Evolutionary conservation across 2,329 filamentous ascomycete genomes (phyloP), one percentile per base, ranked within the genome.

Genomic region (Fusarium cicatricum): DNA sequence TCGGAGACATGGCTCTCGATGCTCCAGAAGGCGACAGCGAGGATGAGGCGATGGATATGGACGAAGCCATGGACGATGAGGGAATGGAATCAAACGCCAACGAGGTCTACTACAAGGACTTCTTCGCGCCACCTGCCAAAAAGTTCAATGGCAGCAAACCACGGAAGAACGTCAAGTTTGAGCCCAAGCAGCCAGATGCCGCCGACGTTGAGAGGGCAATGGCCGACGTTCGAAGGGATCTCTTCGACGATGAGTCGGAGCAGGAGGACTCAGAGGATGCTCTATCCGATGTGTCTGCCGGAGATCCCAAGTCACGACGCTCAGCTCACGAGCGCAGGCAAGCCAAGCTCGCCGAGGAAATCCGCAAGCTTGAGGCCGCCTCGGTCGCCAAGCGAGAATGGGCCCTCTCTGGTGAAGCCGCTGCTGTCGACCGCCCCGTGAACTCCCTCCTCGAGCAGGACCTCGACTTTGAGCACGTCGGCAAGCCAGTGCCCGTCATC

Each of bases 401-500:
- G 95, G 90, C 91, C 15, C 79, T 98, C 46, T 85, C 90, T 10
- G 95, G 95, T 70, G 95, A 99, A 80, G 93, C 93, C 5, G 84
- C 87, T 42, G 94, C 91, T 2, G 82, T 82, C 1, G 91, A 95
- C 65, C 85, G 95, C 31, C 95, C 95, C 0, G 73, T 92, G 48
- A 98, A 99, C 78, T 97, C 94, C 1, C 83, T 99, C 3, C 85
- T 99, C 1, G 93, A 98, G 71, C 87, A 98, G 77, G 92, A 98
- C 68, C 84, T 99, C 21, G 94, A 98, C 64, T 99, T 98, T 71
- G 95, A 99, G 77, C 88, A 96, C 68, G 87, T 91, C 17, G 95
- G 95, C 70, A 99, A 98, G 74, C 94, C 95, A 1, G 90, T 98
- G 1, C 92, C 94, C 2, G 90, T 98, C 57, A 92, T 97, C 72